These are phyloP conservation scores for Peronospora tabacina DNA, from an alignment of 352 stramenopile species.

Conservation along the genomic window DNA sequence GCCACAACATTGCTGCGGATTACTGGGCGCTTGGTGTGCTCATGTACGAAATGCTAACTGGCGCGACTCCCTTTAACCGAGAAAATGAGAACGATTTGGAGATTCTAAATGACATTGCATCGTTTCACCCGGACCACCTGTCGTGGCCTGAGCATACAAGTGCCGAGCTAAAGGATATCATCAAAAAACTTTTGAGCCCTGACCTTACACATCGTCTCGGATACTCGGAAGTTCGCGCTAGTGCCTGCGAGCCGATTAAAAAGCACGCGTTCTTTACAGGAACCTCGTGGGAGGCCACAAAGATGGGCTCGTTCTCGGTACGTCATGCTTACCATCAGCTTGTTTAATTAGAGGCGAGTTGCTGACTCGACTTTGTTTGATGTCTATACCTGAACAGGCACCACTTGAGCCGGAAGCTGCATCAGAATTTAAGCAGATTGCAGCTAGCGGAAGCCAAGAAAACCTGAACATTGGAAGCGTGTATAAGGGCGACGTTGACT, in stretches of 20 bases:
- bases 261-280: conserved; percentile 79
- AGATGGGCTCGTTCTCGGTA: conserved; percentile 74
- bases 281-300: conserved; percentile 75
- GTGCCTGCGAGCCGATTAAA: conserved; percentile 65
- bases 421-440: conserved; percentile 68
- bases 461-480: conserved; percentile 63
- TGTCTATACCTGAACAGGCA: conserved; percentile 32
- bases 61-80: conserved; percentile 82
- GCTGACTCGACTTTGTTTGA: conserved; percentile 2
- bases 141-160: conserved; percentile 65
- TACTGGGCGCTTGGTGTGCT: conserved; percentile 92
- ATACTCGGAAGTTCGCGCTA: conserved; percentile 40
- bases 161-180: conserved; percentile 63
- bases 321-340: conserved; percentile 8
- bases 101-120: conserved; percentile 82
- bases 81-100: conserved; percentile 82
- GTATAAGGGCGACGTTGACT: conserved; percentile 68
- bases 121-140: conserved; percentile 66
- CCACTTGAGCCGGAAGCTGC: conserved; percentile 63
- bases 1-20: conserved; percentile 81
- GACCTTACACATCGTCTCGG: conserved; percentile 53
- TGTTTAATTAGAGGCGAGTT: not conserved
- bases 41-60: conserved; percentile 90
- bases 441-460: conserved; percentile 34
- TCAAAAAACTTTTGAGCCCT: conserved; percentile 50